Evolutionary conservation across 169 alveolate genomes (phyloP), one percentile per base, ranked within the genome.

Genomic region (Perkinsus olseni): DNA sequence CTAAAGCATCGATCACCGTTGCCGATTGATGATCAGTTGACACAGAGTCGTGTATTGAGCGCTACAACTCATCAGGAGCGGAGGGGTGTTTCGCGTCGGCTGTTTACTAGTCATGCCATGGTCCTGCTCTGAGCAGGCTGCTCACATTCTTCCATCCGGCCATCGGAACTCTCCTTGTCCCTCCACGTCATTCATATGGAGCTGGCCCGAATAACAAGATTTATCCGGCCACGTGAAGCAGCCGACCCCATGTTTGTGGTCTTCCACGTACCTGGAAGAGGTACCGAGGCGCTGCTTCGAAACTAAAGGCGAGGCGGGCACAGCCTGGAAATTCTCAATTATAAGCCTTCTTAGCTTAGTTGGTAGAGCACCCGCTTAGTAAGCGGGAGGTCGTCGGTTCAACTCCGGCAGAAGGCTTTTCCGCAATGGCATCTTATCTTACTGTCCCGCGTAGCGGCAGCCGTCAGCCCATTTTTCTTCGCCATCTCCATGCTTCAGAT

Each of bases 331-430:
- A 17, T 6, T 17, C 62, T 10, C 6, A 17, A 62, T 0, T 3
- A 62, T 24, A 21, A 62, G 82, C 82, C 82, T 62, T 62, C 82
- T 62, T 62, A 62, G 82, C 82, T 62, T 62, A 62, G 82, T 62
- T 62, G 82, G 82, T 62, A 62, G 82, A 62, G 82, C 82, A 62
- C 82, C 82, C 82, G 82, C 82, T 62, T 62, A 62, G 82, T 62
- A 62, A 62, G 82, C 82, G 82, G 82, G 82, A 62, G 82, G 82
- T 62, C 82, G 82, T 62, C 82, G 82, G 82, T 62, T 62, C 82
- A 28, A 62, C 82, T 62, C 82, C 82, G 82, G 82, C 82, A 62
- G 82, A 62, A 62, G 82, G 82, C 82, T 62, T 24, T 6, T 62
- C 31, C 31, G 28, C 1, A 21, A 21, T 13, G 8, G 1, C 36